These are phyloP conservation scores for Camellia japonica DNA, from an alignment of 148 eudicot species.

Conservation along the genomic window DNA sequence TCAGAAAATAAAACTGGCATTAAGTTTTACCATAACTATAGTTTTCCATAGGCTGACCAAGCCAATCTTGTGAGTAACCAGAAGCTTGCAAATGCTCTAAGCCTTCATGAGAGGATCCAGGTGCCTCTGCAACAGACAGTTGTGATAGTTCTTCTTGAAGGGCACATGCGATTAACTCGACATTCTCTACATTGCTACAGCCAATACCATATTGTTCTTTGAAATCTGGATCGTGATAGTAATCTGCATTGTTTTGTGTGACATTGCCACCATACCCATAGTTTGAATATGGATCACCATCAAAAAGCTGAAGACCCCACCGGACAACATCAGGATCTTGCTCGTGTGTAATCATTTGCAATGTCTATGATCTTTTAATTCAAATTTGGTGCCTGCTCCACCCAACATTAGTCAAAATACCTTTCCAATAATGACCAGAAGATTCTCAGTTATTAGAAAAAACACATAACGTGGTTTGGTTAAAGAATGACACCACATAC, in stretches of 20 bases:
- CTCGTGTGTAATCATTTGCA: constrained; percentile 48
- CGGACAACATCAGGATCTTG: constrained; percentile 71
- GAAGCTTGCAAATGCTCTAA: constrained; percentile 37
- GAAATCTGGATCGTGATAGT: constrained; percentile 35
- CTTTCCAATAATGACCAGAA: constrained; percentile 3
- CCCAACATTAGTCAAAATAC: constrained; percentile 5
- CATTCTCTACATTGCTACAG: constrained; percentile 27
- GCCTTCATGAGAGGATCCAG: constrained; percentile 29
- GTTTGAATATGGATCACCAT: constrained; percentile 38
- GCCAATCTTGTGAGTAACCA: constrained; percentile 44
- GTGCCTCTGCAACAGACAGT: constrained; percentile 40
- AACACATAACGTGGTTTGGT: not conserved
- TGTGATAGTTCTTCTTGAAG: constrained; percentile 51
- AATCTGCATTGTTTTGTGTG: constrained; percentile 30
- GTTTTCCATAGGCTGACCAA: constrained; percentile 35
- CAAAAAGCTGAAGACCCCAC: constrained; percentile 72
- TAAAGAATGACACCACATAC: constrained; percentile 6
- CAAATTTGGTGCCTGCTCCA: constrained; percentile 11
- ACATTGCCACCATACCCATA: constrained; percentile 29
- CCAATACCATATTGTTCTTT: constrained; percentile 34
- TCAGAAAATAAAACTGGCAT: not conserved
- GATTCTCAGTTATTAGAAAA: not conserved
- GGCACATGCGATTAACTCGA: constrained; percentile 28
- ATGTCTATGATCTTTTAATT: not conserved
- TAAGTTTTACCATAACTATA: constrained; percentile 31